These are phyloP conservation scores for Rosa hybrid DNA, from an alignment of 331 rosid species.

Conservation along the genomic window DNA sequence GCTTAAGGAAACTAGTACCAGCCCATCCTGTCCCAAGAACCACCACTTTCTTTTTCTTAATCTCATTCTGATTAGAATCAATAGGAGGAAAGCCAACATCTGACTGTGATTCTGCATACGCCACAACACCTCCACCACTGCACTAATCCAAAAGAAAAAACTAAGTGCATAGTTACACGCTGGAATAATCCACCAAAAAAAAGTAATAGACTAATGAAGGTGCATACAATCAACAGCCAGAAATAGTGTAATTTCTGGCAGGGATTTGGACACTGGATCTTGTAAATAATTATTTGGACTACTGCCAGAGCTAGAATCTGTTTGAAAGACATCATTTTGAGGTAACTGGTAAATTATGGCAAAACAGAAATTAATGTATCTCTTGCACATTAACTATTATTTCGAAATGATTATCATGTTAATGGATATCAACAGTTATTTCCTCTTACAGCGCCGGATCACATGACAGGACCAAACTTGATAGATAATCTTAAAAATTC, in stretches of 20 bases:
- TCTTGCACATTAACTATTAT: not conserved
- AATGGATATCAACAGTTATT: not conserved
- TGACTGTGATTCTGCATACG: slow-evolving; percentile 72
- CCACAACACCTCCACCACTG: slow-evolving; percentile 89
- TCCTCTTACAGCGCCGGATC: not conserved
- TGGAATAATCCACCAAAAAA: slow-evolving; percentile 32
- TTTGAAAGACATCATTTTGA: not conserved
- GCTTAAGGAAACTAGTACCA: slow-evolving; percentile 88
- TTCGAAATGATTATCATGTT: not conserved
- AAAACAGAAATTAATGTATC: not conserved
- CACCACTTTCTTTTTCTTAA: slow-evolving; percentile 66
- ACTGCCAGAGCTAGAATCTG: not conserved
- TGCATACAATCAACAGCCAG: slow-evolving; percentile 3
- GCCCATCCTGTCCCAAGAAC: slow-evolving; percentile 99
- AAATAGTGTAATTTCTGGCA: not conserved
- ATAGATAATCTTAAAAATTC: not conserved
- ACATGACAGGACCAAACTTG: not conserved
- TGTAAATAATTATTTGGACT: not conserved
- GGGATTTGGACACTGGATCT: not conserved
- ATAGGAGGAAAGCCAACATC: slow-evolving; percentile 35
- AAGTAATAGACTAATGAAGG: not conserved
- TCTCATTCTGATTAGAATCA: slow-evolving; percentile 27
- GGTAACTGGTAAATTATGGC: not conserved
- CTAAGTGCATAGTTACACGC: slow-evolving; percentile 3
- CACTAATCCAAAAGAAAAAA: slow-evolving; percentile 19